These are phyloP conservation scores for Silene vulgaris DNA, from an alignment of 179 eudicot genomes.

Conservation along the genomic window DNA sequence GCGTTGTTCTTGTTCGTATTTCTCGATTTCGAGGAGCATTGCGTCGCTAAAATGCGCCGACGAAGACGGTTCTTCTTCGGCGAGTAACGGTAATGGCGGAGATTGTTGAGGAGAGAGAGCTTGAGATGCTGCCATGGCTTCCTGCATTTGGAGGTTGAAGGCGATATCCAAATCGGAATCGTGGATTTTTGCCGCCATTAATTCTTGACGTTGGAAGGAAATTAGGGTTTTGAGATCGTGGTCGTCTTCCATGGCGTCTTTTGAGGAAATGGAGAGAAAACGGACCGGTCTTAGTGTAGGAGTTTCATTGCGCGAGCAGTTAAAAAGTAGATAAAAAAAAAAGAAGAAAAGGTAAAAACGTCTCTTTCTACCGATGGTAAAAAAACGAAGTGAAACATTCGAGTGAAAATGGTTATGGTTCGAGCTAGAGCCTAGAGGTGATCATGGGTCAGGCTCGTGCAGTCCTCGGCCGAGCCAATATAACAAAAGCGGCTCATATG, in stretches of 20 bases:
- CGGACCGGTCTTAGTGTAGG: background rate
- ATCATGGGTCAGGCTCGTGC: too few relatives aligned
- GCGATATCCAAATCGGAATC: slow-evolving; percentile 53
- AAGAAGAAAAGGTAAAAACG: too few relatives aligned
- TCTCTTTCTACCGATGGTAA: background rate
- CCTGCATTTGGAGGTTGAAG: slow-evolving; percentile 55
- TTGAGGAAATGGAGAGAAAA: too few relatives aligned
- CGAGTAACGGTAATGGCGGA: background rate
- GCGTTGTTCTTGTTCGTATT: slow-evolving; percentile 19
- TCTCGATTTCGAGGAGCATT: slow-evolving; percentile 16
- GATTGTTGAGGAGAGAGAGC: slow-evolving; percentile 26
- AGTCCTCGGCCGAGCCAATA: too few relatives aligned
- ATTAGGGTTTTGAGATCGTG: slow-evolving; percentile 14
- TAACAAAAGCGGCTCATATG: too few relatives aligned
- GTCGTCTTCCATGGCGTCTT: slow-evolving; percentile 15
- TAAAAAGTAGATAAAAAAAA: too few relatives aligned
- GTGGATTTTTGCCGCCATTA: slow-evolving; percentile 26
- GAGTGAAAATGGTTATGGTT: too few relatives aligned
- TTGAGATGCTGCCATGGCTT: slow-evolving; percentile 54
- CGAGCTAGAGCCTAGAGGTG: too few relatives aligned
- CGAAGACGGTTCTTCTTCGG: background rate
- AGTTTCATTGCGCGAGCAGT: background rate
- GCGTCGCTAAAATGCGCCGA: slow-evolving; percentile 8
- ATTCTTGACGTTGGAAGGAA: slow-evolving; percentile 5
- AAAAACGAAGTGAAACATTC: too few relatives aligned